Base-by-base conservation (phyloP, 768 basidiomycete species). In the Daedalea quercina region DNA sequence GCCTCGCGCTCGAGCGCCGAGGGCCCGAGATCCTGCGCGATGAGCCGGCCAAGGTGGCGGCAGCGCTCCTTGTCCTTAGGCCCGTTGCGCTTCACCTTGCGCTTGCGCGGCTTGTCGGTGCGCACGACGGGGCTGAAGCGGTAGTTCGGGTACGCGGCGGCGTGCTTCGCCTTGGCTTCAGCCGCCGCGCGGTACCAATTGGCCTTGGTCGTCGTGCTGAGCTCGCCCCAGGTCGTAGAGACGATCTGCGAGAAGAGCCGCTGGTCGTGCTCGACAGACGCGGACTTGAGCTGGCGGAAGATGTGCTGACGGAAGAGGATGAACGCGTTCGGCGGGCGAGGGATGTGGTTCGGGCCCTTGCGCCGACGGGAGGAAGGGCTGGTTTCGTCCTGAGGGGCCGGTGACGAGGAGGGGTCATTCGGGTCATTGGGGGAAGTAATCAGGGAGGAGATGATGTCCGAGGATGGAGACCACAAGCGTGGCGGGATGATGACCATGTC, bases 281-380 rank as follows among this genome's bases (percentile, higher is more conserved):
- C 69, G 25, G 71, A 68, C 42, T 71, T 69, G 20, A 69, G 65
- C 64, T 63, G 59, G 78, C 71, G 52, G 66, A 73, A 54, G 74
- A 76, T 83, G 49, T 81, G 76, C 60, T 82, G 83, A 24, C 85
- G 81, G 69, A 85, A 87, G 50, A 87, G 76, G 63, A 87, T 83
- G 67, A 87, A 87, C 44, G 81, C 72, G 54, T 87, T 87, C 1
- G 78, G 74, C 4, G 85, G 85, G 7, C 85, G 79, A 20, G 82
- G 79, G 37, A 85, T 74, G 74, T 77, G 78, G 24, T 65, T 68
- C 0, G 82, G 77, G 47, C 81, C 76, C n/a, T 72, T 60, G 34
- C 34, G 31, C 13, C 48, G 8, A 7, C 48, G 33, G 7, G 22
- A 9, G 20, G 48, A 3, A 4, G 48, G 33, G 7, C 4, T 7